Evolutionary conservation across 1,284 basidiomycete genomes (phyloP).

Genomic region (Salmacisia buchloeana): DNA sequence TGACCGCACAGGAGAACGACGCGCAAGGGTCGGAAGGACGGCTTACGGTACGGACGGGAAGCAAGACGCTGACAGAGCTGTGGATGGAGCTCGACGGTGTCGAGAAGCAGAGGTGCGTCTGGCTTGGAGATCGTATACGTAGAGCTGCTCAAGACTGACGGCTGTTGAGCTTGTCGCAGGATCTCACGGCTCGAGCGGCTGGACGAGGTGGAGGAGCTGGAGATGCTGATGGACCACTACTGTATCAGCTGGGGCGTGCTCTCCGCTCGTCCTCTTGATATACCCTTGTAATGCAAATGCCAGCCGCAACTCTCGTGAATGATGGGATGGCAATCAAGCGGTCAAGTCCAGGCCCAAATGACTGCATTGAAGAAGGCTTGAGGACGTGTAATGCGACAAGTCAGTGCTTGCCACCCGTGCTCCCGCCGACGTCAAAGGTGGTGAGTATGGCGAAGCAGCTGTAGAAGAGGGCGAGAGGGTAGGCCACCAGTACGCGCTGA

Average conservation of each 20-base stretch:
- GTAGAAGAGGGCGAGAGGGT: conserved; percentile 48
- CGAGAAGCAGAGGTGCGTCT: conserved; percentile 26
- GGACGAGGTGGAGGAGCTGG: conserved; percentile 49
- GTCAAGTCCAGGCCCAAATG: not conserved
- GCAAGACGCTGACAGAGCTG: conserved; percentile 23
- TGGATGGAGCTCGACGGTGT: conserved; percentile 22
- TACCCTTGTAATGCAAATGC: not conserved
- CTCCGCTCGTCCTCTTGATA: no score
- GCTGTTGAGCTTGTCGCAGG: not conserved
- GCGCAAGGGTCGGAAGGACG: not conserved
- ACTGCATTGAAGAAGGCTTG: not conserved
- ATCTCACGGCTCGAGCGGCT: conserved; percentile 41
- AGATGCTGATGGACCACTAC: conserved; percentile 48
- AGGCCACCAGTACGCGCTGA: conserved; percentile 47
- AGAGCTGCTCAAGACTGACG: not conserved
- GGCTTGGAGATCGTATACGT: not conserved
- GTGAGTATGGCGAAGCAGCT: conserved; percentile 47
- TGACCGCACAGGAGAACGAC: not conserved
- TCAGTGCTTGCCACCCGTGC: not conserved
- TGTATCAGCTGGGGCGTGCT: conserved; percentile 24
- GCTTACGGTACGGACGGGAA: not conserved
- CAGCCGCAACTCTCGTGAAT: not conserved
- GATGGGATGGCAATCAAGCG: not conserved
- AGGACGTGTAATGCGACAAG: not conserved
- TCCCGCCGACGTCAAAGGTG: conserved; percentile 35